Conservation (phyloP, 805 yeast species). For the Candida berthetii region DNA sequence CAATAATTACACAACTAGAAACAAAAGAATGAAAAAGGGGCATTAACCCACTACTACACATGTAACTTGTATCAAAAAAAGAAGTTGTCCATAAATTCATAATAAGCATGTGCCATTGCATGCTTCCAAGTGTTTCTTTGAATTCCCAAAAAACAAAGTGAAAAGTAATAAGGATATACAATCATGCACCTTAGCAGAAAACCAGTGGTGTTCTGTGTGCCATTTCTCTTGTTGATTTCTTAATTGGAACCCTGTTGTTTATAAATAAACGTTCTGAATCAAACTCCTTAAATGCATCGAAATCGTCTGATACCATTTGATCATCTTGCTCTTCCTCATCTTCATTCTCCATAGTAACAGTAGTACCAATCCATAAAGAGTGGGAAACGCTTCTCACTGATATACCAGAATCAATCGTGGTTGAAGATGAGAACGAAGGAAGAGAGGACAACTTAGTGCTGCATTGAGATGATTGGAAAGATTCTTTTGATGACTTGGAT, state of each 20-base stretch:
- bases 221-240: neutral
- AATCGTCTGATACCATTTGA: neutral
- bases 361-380: slow-evolving; percentile 18
- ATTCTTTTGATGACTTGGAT: neutral
- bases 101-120: neutral
- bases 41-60: too few species aligned
- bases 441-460: neutral
- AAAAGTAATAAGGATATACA: too few species aligned
- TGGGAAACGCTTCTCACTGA: slow-evolving; percentile 13
- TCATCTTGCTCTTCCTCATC: slow-evolving; percentile 1
- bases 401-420: slow-evolving; percentile 8
- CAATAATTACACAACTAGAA: too few species aligned
- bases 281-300: slow-evolving; percentile 9
- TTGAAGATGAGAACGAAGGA: slow-evolving; percentile 10
- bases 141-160: neutral
- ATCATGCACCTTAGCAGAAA: neutral
- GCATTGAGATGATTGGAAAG: neutral
- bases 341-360: slow-evolving; percentile 3
- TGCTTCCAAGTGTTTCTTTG: neutral
- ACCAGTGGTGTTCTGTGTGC: slow-evolving; percentile 15
- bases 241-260: neutral
- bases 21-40: too few species aligned
- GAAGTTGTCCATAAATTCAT: neutral
- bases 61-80: too few species aligned
- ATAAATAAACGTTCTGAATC: slow-evolving; percentile 9